Conservation (phyloP, 257 asterid genomes). For the Plantago elongata region DNA sequence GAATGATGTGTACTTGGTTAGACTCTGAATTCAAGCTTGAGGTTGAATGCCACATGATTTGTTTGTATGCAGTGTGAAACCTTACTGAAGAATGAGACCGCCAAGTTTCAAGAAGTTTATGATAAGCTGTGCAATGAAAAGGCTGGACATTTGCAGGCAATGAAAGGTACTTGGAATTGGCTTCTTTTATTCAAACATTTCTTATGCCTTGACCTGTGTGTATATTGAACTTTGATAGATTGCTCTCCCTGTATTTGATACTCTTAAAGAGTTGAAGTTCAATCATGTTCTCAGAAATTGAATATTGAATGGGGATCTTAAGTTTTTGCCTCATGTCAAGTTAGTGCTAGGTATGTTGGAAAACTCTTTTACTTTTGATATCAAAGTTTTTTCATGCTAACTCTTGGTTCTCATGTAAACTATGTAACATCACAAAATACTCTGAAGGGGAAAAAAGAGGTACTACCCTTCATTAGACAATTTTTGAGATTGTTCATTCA, state of each 20-base stretch:
- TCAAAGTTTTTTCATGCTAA: neutral
- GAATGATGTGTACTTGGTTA: slow-evolving; percentile 16
- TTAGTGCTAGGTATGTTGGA: neutral
- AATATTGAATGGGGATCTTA: neutral
- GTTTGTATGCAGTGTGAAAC: slow-evolving; percentile 70
- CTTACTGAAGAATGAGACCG: slow-evolving; percentile 61
- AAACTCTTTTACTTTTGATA: too few species aligned
- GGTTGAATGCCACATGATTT: slow-evolving; percentile 21
- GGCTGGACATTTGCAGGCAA: slow-evolving; percentile 57
- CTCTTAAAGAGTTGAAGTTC: neutral
- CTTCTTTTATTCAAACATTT: slow-evolving; percentile 4
- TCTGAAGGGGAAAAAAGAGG: neutral
- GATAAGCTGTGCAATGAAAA: slow-evolving; percentile 76
- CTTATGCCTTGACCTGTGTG: neutral
- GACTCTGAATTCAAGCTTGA: slow-evolving; percentile 19
- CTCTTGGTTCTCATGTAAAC: neutral
- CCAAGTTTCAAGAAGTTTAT: slow-evolving; percentile 55
- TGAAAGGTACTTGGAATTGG: slow-evolving; percentile 48
- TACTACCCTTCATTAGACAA: neutral
- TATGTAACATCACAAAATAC: neutral
- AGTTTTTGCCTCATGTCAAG: neutral
- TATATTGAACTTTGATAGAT: neutral
- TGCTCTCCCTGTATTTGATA: slow-evolving; percentile 5
- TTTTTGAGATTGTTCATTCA: too few species aligned
- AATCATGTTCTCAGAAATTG: neutral